phyloP scores from a whole-genome alignment of 352 stramenopile species.

The Pythium insidiosum region DNA sequence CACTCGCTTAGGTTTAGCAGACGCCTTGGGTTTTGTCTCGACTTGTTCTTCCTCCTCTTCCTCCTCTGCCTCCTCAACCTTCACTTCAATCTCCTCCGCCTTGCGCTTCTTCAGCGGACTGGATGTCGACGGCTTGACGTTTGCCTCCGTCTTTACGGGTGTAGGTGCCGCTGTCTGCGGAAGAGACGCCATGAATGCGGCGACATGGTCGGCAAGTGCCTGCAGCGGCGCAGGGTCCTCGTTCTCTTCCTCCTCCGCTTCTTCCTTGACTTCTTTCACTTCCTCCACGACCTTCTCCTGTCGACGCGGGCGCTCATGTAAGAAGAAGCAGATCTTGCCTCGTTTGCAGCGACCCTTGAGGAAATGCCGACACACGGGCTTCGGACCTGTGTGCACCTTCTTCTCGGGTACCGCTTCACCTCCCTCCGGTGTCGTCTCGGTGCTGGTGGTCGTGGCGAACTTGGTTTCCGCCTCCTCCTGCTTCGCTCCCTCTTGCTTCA shows the following conservation, averaged over 20 bases:
- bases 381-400: conserved; percentile 9
- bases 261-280: conserved; percentile 8
- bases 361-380: conserved; percentile 18
- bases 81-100: neutral
- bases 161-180: neutral
- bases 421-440: conserved; percentile 1
- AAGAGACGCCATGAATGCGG: conserved; percentile 26
- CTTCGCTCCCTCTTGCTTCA: conserved; percentile 19
- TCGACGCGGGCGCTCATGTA: conserved; percentile 16
- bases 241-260: conserved; percentile 17
- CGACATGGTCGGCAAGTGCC: conserved; percentile 27
- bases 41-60: neutral
- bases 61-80: neutral
- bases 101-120: neutral
- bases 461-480: conserved; percentile 9
- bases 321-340: conserved; percentile 25
- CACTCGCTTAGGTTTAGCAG: conserved; percentile 6
- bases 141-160: conserved; percentile 7
- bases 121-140: neutral
- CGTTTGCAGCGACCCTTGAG: conserved; percentile 22
- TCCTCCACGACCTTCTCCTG: conserved; percentile 19
- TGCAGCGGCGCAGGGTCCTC: conserved; percentile 9
- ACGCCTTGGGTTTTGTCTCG: neutral
- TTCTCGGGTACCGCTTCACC: neutral
- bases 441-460: conserved; percentile 4